These are phyloP conservation scores for Aspergillus clavatus DNA, from an alignment of 2,329 filamentous ascomycete genomes.

Conservation along the genomic window DNA sequence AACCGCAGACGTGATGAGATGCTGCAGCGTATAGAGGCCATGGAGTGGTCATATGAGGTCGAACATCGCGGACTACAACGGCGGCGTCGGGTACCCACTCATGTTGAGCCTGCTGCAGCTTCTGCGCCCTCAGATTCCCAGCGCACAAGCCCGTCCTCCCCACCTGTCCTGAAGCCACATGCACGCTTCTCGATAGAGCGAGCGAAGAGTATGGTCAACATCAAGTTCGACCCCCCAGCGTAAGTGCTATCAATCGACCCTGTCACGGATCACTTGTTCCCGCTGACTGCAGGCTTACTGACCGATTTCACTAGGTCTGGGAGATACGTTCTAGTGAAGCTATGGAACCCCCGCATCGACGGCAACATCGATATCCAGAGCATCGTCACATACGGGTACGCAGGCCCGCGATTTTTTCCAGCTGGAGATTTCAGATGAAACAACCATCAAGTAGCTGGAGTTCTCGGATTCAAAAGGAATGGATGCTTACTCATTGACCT, in stretches of 20 bases:
- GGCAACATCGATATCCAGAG: constrained; percentile 87
- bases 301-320: constrained; percentile 53
- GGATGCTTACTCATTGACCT: too few species aligned
- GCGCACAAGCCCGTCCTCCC: constrained; percentile 5
- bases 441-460: not conserved
- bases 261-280: not conserved
- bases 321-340: constrained; percentile 79
- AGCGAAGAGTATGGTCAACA: constrained; percentile 77
- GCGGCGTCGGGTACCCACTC: constrained; percentile 22
- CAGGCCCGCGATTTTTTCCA: constrained; percentile 79
- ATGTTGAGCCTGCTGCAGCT: constrained; percentile 23
- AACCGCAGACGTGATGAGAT: constrained; percentile 25
- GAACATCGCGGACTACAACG: constrained; percentile 16
- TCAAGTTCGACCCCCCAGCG: constrained; percentile 60
- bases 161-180: constrained; percentile 59
- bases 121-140: constrained; percentile 7
- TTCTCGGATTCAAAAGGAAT: not conserved
- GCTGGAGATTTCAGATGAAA: constrained; percentile 55
- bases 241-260: constrained; percentile 23
- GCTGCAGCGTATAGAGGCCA: constrained; percentile 22
- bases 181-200: constrained; percentile 80
- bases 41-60: constrained; percentile 16
- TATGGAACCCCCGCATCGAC: constrained; percentile 74
- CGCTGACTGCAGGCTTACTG: constrained; percentile 1
- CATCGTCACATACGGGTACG: constrained; percentile 76